Evolutionary conservation across 495 filamentous ascomycete species (phyloP).

Genomic region (Penicillium odoratum): DNA sequence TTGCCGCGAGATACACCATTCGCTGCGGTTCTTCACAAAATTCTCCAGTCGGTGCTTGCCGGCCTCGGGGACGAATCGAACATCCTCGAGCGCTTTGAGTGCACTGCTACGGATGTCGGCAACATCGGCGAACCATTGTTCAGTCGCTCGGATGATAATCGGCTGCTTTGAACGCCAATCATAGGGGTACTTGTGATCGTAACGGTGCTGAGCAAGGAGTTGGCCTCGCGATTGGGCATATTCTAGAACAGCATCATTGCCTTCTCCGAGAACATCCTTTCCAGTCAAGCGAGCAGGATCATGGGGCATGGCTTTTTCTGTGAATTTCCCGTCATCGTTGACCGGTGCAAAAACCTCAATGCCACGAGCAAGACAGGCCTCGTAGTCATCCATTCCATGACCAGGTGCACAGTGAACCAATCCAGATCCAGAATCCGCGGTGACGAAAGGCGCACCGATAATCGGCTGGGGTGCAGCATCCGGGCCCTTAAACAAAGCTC

Average conservation of each 20-base stretch:
- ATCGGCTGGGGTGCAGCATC: constrained; percentile 60
- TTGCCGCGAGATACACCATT: constrained; percentile 99
- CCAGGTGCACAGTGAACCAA: constrained; percentile 93
- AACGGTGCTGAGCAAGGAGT: constrained; percentile 67
- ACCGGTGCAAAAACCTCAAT: constrained; percentile 78
- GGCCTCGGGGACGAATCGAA: constrained; percentile 73
- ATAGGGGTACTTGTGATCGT: constrained; percentile 92
- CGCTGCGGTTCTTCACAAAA: constrained; percentile 82
- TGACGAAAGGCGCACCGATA: constrained; percentile 82
- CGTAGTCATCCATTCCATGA: constrained; percentile 95
- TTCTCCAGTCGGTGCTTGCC: constrained; percentile 73
- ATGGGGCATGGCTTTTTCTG: constrained; percentile 67
- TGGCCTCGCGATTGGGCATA: constrained; percentile 51
- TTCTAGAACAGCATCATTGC: constrained; percentile 66
- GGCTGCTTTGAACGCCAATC: constrained; percentile 96
- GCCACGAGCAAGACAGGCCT: constrained; percentile 64
- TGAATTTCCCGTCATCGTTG: constrained; percentile 78
- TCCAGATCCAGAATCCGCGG: constrained; percentile 81
- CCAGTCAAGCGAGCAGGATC: constrained; percentile 62
- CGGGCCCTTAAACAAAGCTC: constrained; percentile 60
- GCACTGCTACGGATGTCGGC: constrained; percentile 73
- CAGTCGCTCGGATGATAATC: constrained; percentile 86
- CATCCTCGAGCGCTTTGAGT: constrained; percentile 63
- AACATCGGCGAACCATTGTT: constrained; percentile 97
- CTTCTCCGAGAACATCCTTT: constrained; percentile 60